Percentiles rank a stretch among this genome's conserved stretches.
These are phyloP conservation scores for Odontarrhena argentea DNA, from an alignment of 345 rosid genomes.

Conservation along the genomic window DNA sequence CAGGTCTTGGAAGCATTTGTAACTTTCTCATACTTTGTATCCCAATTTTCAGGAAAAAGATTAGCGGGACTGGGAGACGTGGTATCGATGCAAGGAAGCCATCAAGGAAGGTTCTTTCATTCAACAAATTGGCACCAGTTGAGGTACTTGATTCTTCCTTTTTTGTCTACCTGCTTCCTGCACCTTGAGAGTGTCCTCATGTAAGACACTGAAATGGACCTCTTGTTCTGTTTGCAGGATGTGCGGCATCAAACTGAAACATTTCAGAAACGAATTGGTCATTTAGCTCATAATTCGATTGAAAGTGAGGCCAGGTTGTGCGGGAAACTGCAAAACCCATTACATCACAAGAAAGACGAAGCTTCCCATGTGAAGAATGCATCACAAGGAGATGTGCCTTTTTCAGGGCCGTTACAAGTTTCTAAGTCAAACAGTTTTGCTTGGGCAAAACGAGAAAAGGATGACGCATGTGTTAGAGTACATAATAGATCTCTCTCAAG, in stretches of 20 bases:
- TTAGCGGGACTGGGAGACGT: conserved; percentile 54
- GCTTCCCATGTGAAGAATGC: conserved; percentile 75
- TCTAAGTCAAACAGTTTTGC: conserved; percentile 87
- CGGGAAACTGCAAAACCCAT: conserved; percentile 51
- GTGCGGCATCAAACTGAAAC: conserved; percentile 44
- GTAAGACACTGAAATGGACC: conserved; percentile 15
- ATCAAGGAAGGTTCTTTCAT: conserved; percentile 56
- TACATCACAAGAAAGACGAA: conserved; percentile 56
- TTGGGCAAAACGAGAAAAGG: conserved; percentile 85
- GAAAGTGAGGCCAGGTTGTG: conserved; percentile 41
- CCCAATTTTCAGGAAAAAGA: conserved; percentile 68
- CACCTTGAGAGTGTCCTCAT: conserved; percentile 14
- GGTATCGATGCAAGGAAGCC: conserved; percentile 73
- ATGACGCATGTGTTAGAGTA: conserved; percentile 52
- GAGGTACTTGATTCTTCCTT: conserved; percentile 54
- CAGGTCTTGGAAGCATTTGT: conserved; percentile 25
- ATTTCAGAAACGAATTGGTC: conserved; percentile 43
- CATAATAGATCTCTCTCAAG: conserved; percentile 66
- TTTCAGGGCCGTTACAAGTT: conserved; percentile 86
- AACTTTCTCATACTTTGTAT: conserved; percentile 13
- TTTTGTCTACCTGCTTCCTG: conserved; percentile 14
- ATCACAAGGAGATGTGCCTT: conserved; percentile 89
- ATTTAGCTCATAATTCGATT: conserved; percentile 37
- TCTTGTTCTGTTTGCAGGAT: conserved; percentile 56
- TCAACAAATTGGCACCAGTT: conserved; percentile 65